phyloP scores from a whole-genome alignment of 176 grass and related monocot species.

The Eleusine coracana region DNA sequence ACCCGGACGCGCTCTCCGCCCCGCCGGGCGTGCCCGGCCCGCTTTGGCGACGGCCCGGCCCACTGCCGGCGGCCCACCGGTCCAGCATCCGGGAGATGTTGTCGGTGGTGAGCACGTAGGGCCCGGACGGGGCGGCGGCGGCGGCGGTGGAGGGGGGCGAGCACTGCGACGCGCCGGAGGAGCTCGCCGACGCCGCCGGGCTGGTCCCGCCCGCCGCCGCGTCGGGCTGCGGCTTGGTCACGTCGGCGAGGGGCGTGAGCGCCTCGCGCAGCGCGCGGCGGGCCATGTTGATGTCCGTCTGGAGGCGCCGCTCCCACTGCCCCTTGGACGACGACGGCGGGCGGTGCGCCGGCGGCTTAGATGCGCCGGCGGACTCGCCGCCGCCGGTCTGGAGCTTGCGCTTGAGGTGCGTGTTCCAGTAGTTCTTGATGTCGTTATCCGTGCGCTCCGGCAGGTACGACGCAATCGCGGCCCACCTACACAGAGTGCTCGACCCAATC shows the following conservation, averaged over 20 bases:
- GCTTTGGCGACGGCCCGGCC: neutral
- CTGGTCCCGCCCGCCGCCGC: neutral
- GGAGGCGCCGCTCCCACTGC: constrained; percentile 81
- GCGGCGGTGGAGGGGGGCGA: neutral
- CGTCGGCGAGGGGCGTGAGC: constrained; percentile 49
- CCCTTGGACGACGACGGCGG: constrained; percentile 59
- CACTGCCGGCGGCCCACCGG: constrained; percentile 43
- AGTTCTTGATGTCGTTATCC: constrained; percentile 99
- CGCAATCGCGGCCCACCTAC: constrained; percentile 86
- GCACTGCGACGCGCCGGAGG: constrained; percentile 27
- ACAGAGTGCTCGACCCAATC: neutral
- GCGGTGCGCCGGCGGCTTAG: constrained; percentile 29
- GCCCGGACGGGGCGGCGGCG: constrained; percentile 31
- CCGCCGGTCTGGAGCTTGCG: constrained; percentile 50
- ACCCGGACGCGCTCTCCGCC: constrained; percentile 48
- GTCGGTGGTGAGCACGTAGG: constrained; percentile 64
- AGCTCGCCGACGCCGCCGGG: constrained; percentile 47
- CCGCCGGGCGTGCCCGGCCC: constrained; percentile 29
- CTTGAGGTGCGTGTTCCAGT: constrained; percentile 99
- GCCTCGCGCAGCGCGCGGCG: constrained; percentile 73
- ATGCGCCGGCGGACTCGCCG: constrained; percentile 11
- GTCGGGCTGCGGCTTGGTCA: constrained; percentile 7
- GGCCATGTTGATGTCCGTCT: constrained; percentile 81
- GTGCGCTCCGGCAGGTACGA: constrained; percentile 93
- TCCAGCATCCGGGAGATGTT: constrained; percentile 89